Evolutionary conservation across 1,139 yeast genomes (phyloP).

Genomic region (Pichia sp.): DNA sequence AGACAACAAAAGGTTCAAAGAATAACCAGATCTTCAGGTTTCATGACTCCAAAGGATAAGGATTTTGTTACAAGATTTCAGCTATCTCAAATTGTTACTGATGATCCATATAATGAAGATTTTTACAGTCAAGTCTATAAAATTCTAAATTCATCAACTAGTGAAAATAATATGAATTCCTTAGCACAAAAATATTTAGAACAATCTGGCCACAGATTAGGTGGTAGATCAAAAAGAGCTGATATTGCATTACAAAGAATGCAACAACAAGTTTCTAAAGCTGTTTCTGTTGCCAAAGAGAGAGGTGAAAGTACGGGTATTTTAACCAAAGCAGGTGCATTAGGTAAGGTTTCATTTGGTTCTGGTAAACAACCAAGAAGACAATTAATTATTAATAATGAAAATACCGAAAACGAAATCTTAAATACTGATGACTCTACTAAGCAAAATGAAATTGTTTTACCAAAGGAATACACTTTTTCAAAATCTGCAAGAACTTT

Average conservation of each 20-base stretch:
- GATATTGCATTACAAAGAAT: slow-evolving; percentile 93
- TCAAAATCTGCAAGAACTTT: slow-evolving; percentile 30
- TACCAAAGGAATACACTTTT: slow-evolving; percentile 28
- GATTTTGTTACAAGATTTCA: slow-evolving; percentile 93
- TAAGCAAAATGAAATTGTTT: slow-evolving; percentile 10
- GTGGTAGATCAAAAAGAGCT: slow-evolving; percentile 84
- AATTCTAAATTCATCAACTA: slow-evolving; percentile 49
- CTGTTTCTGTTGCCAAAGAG: slow-evolving; percentile 91
- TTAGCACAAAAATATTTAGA: slow-evolving; percentile 94
- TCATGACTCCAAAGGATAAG: slow-evolving; percentile 95
- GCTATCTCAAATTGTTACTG: slow-evolving; percentile 90
- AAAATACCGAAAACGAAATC: slow-evolving; percentile 14
- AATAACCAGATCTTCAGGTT: slow-evolving; percentile 78
- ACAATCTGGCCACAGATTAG: slow-evolving; percentile 86
- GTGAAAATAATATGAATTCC: slow-evolving; percentile 40
- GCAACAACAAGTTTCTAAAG: slow-evolving; percentile 98
- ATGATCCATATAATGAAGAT: slow-evolving; percentile 95
- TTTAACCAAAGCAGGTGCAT: slow-evolving; percentile 76
- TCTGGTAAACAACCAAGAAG: slow-evolving; percentile 86
- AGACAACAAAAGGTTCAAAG: slow-evolving; percentile 78
- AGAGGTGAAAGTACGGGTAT: slow-evolving; percentile 60
- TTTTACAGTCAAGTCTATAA: slow-evolving; percentile 92
- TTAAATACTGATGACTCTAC: neutral
- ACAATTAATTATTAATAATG: slow-evolving; percentile 56
- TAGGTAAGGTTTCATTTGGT: slow-evolving; percentile 80